Base-by-base conservation (phyloP, 352 stramenopile genomes). In the Globisporangium cederbergense region DNA sequence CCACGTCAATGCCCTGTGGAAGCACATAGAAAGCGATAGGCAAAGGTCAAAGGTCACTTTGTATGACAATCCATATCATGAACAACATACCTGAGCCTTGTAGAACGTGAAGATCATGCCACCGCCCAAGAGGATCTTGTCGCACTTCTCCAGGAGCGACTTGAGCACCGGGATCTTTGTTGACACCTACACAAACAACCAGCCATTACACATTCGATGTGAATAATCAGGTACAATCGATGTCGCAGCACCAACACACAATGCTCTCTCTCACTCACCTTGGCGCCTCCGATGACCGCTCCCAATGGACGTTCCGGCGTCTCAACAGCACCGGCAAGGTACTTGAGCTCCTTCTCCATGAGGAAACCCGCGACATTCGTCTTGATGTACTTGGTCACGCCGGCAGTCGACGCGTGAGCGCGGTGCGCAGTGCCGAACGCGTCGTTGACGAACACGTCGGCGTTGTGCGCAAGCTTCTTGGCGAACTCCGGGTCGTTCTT, bases 21-120 rank as follows among this genome's bases (percentile, higher is more conserved):
- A 43, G 11, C 11, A 46, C 46, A 52, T 10, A 32, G n/a, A 32
- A 10, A 52, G 14, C 46, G 46, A 32, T 52, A n/a, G 30, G 46
- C 20, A 32, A 32, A 18, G 46, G 8, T 25, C 22, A 25, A 25
- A 25, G 22, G 22, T 25, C 18, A 30, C 14, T 16, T 7, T n/a
- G 46, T 30, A n/a, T 28, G 45, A 30, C n/a, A 4, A 0, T 9
- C 25, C 18, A 1, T 22, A 18, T 16, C 22, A 16, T 14, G 10
- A 18, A 18, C 10, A 36, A 49, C 66, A 22, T 36, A 81, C 75
- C 72, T 93, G 93, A 25, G 94, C 96, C 77, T 98, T 98, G 66
- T 98, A 95, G 83, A 99, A 98, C 54, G 96, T 99, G 81, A 98
- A 99, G 67, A 98, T 96, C 95, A 98, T 98, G 63, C 95, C 95